These are phyloP conservation scores for Dictyostelium brefeldianum DNA, from an alignment of 78 protist species.

Conservation along the genomic window DNA sequence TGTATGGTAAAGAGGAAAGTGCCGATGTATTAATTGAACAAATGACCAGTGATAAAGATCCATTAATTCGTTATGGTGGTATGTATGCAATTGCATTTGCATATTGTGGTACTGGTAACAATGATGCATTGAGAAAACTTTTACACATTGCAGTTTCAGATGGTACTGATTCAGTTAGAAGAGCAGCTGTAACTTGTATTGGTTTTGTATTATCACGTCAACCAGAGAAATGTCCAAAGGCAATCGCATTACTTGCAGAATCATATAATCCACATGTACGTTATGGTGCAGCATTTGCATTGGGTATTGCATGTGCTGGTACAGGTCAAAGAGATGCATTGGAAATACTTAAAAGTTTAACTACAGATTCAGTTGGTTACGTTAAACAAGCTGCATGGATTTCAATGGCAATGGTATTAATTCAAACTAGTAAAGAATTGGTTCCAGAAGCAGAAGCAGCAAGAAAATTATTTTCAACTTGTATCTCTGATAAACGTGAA, in stretches of 20 bases:
- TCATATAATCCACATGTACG: constrained; percentile 99
- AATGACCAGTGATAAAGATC: constrained; percentile 87
- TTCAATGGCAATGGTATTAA: constrained; percentile 96
- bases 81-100: constrained; percentile 96
- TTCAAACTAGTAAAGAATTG: constrained; percentile 88
- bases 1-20: constrained; percentile 94
- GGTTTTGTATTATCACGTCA: constrained; percentile 95
- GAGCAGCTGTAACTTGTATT: constrained; percentile 97
- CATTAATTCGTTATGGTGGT: constrained; percentile 94
- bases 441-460: constrained; percentile 56
- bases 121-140: constrained; percentile 92
- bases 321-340: constrained; percentile 93
- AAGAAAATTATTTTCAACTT: constrained; percentile 62
- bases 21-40: constrained; percentile 90
- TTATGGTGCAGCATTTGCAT: constrained; percentile 98
- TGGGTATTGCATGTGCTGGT: constrained; percentile 99
- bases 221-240: constrained; percentile 94
- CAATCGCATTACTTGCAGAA: constrained; percentile 93
- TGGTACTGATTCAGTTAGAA: constrained; percentile 98
- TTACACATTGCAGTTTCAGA: constrained; percentile 99
- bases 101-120: constrained; percentile 96
- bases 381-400: constrained; percentile 98
- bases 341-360: constrained; percentile 88
- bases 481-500: constrained; percentile 93
- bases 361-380: constrained; percentile 93